Percentiles rank a stretch among this genome's conserved stretches.
phyloP scores from a whole-genome alignment of 2,329 filamentous ascomycete species.

The Cladosporium sp. region DNA sequence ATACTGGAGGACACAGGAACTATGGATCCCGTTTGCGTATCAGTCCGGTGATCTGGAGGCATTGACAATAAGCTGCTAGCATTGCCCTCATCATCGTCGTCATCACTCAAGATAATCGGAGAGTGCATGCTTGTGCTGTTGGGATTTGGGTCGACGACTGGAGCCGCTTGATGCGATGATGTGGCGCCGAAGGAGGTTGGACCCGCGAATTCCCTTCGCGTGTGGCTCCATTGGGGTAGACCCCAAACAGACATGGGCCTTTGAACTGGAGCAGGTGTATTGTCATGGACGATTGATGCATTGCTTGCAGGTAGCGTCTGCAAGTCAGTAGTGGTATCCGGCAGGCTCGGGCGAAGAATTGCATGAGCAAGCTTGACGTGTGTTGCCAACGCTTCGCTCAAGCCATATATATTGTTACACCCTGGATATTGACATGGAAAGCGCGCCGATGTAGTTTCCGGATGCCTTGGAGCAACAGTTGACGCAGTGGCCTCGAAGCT shows the following conservation, averaged over 20 bases:
- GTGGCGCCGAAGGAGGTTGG: neutral
- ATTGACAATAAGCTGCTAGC: neutral
- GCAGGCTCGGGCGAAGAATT: neutral
- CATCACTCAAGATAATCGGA: neutral
- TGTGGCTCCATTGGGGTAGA: neutral
- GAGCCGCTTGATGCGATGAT: neutral
- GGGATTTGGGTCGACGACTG: neutral
- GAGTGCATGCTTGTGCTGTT: neutral
- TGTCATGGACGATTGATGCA: neutral
- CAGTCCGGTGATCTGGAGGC: neutral
- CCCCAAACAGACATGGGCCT: neutral
- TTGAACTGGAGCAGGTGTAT: neutral
- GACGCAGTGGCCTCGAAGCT: neutral
- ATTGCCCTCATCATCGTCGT: neutral
- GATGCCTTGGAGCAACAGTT: neutral
- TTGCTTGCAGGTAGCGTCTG: neutral
- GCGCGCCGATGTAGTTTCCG: neutral
- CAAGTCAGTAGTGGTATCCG: neutral
- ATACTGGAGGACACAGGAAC: neutral
- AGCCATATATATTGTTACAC: neutral
- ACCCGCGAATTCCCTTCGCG: neutral
- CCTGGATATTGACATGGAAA: neutral
- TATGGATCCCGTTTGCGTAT: neutral
- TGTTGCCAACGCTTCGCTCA: neutral
- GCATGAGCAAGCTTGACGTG: neutral